phyloP scores from a whole-genome alignment of 2,329 filamentous ascomycete genomes.

The Penicillium sp. region DNA sequence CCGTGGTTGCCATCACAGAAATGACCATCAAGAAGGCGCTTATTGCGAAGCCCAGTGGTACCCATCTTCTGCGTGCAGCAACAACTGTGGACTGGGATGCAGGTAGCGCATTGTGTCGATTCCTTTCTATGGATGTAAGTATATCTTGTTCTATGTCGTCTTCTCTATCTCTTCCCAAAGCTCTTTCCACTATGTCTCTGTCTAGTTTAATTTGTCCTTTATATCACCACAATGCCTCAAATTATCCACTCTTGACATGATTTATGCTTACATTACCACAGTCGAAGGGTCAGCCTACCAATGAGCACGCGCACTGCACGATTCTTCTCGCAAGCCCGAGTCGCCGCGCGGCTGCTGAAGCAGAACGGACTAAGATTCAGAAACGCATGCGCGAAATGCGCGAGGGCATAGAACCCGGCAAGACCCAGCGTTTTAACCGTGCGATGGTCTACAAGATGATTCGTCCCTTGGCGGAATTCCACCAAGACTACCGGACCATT shows the following conservation, averaged over 20 bases:
- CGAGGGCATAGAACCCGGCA: neutral
- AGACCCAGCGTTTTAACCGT: neutral
- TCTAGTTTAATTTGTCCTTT: too few relatives aligned
- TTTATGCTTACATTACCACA: neutral
- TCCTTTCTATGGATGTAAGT: neutral
- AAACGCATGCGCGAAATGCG: neutral
- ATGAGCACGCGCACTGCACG: neutral
- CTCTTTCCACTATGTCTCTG: too few relatives aligned
- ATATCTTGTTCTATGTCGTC: too few relatives aligned
- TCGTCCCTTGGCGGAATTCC: conserved; percentile 6
- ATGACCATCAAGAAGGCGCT: conserved; percentile 1
- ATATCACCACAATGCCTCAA: too few relatives aligned
- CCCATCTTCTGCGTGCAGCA: neutral
- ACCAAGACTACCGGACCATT: neutral
- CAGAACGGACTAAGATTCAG: neutral
- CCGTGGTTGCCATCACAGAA: neutral
- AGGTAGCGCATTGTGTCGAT: neutral
- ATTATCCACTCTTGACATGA: neutral
- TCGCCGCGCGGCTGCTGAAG: neutral
- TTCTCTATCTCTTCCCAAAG: too few relatives aligned
- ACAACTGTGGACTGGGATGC: neutral
- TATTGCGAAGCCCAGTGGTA: neutral
- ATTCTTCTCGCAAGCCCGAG: neutral
- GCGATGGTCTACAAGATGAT: conserved; percentile 11
- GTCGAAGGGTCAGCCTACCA: neutral